A percentile compares a stretch with the other conserved stretches of the same genome.
These are phyloP conservation scores for Hypomontagnella monticulosa DNA, from an alignment of 495 filamentous ascomycete genomes.

Conservation along the genomic window DNA sequence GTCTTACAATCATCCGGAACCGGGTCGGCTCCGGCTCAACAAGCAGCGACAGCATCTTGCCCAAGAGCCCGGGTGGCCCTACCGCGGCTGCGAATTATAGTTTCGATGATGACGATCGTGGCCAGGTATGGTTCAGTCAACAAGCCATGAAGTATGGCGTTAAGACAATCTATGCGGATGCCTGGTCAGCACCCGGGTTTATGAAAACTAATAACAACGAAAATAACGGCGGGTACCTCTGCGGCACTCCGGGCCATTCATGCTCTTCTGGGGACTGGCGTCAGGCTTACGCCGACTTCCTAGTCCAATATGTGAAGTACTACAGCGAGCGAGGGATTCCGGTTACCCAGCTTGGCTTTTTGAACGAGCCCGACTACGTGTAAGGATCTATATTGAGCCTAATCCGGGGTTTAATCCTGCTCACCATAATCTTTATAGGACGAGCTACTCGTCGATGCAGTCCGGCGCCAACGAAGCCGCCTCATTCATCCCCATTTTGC, in stretches of 20 bases:
- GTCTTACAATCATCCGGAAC: conserved; percentile 64
- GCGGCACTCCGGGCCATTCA: conserved; percentile 57
- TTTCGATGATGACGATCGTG: conserved; percentile 58
- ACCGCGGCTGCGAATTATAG: conserved; percentile 50
- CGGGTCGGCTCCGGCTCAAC: conserved; percentile 55
- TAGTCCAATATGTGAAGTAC: conserved; percentile 62
- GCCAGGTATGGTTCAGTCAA: conserved; percentile 62
- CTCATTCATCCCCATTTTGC: conserved; percentile 59
- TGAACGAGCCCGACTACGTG: conserved; percentile 66
- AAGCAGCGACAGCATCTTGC: conserved; percentile 51
- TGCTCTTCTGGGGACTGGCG: conserved; percentile 64
- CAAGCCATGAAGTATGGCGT: conserved; percentile 57
- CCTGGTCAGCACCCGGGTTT: conserved; percentile 65
- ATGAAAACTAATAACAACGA: conserved; percentile 66
- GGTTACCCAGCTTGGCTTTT: conserved; percentile 61
- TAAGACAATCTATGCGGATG: conserved; percentile 61
- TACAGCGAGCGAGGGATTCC: conserved; percentile 58
- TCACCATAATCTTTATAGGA: conserved; percentile 23
- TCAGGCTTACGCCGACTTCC: conserved; percentile 64
- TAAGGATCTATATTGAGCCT: conserved; percentile 17
- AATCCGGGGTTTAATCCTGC: not conserved
- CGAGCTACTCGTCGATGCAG: conserved; percentile 58
- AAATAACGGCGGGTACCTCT: conserved; percentile 60
- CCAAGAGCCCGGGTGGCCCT: conserved; percentile 50
- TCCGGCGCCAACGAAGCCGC: conserved; percentile 57